A percentile compares a stretch with the other conserved stretches of the same genome.
Conservation (phyloP, 2,329 filamentous ascomycete genomes). For the Hypoxylon sp. region DNA sequence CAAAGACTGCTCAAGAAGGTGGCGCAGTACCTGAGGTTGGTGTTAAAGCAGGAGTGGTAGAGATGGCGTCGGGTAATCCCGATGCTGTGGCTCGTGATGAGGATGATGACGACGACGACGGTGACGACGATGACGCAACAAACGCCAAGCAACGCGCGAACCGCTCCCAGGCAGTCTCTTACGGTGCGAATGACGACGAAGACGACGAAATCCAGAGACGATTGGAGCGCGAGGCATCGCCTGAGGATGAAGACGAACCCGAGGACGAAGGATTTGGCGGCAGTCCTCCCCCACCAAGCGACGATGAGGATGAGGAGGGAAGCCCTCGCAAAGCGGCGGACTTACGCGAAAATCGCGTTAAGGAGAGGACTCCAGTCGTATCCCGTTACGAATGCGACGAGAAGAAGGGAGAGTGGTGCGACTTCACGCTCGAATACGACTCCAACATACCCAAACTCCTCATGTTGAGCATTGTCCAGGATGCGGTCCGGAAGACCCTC, state of each 20-base stretch:
- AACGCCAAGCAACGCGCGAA: slow-evolving; percentile 81
- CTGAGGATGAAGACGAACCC: slow-evolving; percentile 70
- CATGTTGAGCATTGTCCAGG: slow-evolving; percentile 91
- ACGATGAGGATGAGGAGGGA: slow-evolving; percentile 58
- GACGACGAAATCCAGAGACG: slow-evolving; percentile 80
- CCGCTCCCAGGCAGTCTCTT: slow-evolving; percentile 84
- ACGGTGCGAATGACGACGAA: slow-evolving; percentile 92
- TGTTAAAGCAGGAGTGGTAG: slow-evolving; percentile 65
- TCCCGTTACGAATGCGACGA: slow-evolving; percentile 86
- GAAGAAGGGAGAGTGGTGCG: slow-evolving; percentile 77
- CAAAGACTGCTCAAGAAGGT: slow-evolving; percentile 74
- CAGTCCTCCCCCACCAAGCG: slow-evolving; percentile 58
- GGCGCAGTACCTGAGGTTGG: slow-evolving; percentile 83
- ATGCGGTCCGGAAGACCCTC: slow-evolving; percentile 80
- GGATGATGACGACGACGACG: slow-evolving; percentile 77
- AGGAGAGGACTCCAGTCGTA: slow-evolving; percentile 74
- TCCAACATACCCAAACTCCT: slow-evolving; percentile 87
- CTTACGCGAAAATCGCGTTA: slow-evolving; percentile 74
- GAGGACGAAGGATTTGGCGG: slow-evolving; percentile 67
- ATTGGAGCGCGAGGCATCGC: slow-evolving; percentile 69
- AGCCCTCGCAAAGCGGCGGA: slow-evolving; percentile 48
- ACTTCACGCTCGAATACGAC: slow-evolving; percentile 86
- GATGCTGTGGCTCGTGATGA: slow-evolving; percentile 59
- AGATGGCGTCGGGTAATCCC: slow-evolving; percentile 60
- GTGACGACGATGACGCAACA: slow-evolving; percentile 83